A percentile compares a stretch with the other conserved stretches of the same genome.
These are phyloP conservation scores for Penicillium fimorum DNA, from an alignment of 495 filamentous ascomycete species.

Conservation along the genomic window DNA sequence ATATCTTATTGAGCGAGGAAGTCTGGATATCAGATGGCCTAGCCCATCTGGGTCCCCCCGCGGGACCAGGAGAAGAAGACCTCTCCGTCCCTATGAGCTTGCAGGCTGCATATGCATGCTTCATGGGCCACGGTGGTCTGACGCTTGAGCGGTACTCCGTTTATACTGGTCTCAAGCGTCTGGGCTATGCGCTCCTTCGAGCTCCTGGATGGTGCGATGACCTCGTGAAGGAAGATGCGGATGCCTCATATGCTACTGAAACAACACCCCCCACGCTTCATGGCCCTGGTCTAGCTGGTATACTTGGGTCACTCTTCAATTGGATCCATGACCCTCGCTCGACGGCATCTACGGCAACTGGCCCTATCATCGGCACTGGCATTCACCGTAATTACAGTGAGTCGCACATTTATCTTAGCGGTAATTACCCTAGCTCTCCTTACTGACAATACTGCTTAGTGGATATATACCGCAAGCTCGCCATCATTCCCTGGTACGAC, in stretches of 20 bases:
- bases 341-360: constrained; percentile 41
- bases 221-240: constrained; percentile 14
- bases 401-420: constrained; percentile 9
- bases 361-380: constrained; percentile 71
- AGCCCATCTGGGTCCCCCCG: constrained; percentile 18
- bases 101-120: constrained; percentile 82
- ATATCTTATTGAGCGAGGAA: constrained; percentile 83
- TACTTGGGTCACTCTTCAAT: constrained; percentile 33
- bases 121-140: constrained; percentile 63
- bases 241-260: background rate
- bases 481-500: constrained; percentile 72
- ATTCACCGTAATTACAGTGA: constrained; percentile 74
- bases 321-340: constrained; percentile 33
- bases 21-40: constrained; percentile 82
- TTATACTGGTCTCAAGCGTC: constrained; percentile 77
- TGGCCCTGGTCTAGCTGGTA: constrained; percentile 35
- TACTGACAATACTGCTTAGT: constrained; percentile 26
- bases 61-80: constrained; percentile 33
- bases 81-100: constrained; percentile 77
- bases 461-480: constrained; percentile 72
- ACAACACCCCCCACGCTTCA: constrained; percentile 15
- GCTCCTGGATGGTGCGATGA: constrained; percentile 56
- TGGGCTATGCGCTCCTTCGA: constrained; percentile 75
- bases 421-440: background rate
- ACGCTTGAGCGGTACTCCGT: constrained; percentile 84